Evolutionary conservation across 2,329 filamentous ascomycete genomes (phyloP), one percentile per base, ranked within the genome.

Genomic region (Trichoderma aggressivum): DNA sequence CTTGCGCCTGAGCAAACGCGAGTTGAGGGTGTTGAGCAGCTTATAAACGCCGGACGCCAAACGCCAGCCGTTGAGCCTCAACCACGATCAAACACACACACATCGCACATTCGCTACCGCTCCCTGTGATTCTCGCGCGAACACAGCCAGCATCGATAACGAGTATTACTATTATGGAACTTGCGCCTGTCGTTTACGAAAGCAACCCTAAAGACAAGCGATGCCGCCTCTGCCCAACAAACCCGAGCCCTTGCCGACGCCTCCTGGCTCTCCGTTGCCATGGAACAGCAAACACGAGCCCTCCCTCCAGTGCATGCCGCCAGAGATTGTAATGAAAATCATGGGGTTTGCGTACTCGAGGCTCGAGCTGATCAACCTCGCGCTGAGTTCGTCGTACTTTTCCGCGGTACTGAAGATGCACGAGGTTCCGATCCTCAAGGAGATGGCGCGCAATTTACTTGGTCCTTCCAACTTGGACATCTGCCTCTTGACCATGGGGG

Each of bases 401-500:
- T 58, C 43, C 21, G 56, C 39, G 16, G 66, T 69, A n/a, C 43
- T 69, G n/a, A 69, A 50, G 11, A 28, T 36, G 16, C 28, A 50
- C 18, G 60, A 36, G 56, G 10, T 69, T n/a, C 28, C 11, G 14
- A 69, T 69, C 16, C 66, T 69, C 56, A 69, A 61, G 24, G 26
- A 16, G 10, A 69, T 69, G 39, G 47, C 60, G 28, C 14, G 10
- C 28, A 61, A 53, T 14, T 24, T 53, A 5, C 58, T 69, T 18
- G n/a, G 60, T 2, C 56, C 66, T 12, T 69, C 66, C 28, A 69
- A 69, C 56, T 5, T 69, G 39, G 56, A 60, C 16, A 61, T 69
- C 8, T 69, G 66, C 21, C 66, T 69, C 28, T 26, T 69, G 21
- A 69, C 55, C 21, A 69, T 69, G 66, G 66, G 66, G 16, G 18